Conservation (phyloP, 306 rosid genomes). For the Hippophae rhamnoides region DNA sequence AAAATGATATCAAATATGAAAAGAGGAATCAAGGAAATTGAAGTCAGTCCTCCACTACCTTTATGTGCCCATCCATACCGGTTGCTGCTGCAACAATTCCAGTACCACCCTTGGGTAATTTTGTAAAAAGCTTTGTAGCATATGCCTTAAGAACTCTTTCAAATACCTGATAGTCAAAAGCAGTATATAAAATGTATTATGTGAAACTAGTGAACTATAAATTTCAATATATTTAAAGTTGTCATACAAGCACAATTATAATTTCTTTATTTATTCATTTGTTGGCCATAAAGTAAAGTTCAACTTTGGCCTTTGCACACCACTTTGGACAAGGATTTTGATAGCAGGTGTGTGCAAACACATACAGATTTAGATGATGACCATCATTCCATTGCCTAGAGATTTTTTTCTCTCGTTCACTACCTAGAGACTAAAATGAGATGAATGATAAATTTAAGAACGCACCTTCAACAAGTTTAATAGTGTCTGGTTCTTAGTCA, state of each 20-base stretch:
- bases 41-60: conserved; percentile 41
- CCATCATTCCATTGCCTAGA: too few species aligned
- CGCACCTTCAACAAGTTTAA: conserved; percentile 81
- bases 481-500: conserved; percentile 94
- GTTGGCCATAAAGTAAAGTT: too few species aligned
- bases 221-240: too few species aligned
- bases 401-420: too few species aligned
- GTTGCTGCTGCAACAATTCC: conserved; percentile 99
- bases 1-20: conserved; percentile 13
- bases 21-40: conserved; percentile 12
- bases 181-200: neutral
- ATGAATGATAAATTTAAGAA: conserved; percentile 11
- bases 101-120: conserved; percentile 93
- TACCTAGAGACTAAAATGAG: neutral
- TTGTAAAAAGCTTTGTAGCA: conserved; percentile 78
- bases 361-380: too few species aligned
- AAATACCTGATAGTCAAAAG: conserved; percentile 61
- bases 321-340: too few species aligned
- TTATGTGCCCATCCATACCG: conserved; percentile 98
- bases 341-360: too few species aligned
- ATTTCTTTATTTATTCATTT: too few species aligned
- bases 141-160: conserved; percentile 89
- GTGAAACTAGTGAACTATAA: too few species aligned
- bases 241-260: too few species aligned
- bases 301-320: too few species aligned